Conservation (phyloP, 2,329 filamentous ascomycete genomes). For the Scytalidium lignicola region DNA sequence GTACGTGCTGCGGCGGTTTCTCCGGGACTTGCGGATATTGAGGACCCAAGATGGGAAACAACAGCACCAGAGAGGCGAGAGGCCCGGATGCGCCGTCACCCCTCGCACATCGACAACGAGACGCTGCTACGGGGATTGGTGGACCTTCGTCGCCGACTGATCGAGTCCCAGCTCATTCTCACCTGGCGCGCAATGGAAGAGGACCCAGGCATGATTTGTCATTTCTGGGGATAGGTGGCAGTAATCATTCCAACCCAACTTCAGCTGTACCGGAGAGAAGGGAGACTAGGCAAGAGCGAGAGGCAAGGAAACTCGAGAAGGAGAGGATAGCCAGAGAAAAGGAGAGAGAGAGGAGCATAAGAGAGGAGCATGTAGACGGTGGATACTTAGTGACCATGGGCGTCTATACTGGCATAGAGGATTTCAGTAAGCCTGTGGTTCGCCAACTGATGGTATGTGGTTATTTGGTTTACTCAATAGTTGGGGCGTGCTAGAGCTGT, state of each 20-base stretch:
- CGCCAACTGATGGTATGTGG: conserved; percentile 77
- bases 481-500: conserved; percentile 38
- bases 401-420: conserved; percentile 85
- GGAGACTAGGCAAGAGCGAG: conserved; percentile 87
- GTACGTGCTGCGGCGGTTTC: neutral
- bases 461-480: neutral
- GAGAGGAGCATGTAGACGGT: conserved; percentile 88
- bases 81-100: conserved; percentile 19
- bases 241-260: conserved; percentile 11
- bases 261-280: conserved; percentile 45
- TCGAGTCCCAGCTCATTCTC: conserved; percentile 13
- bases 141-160: conserved; percentile 19
- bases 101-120: conserved; percentile 10
- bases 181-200: conserved; percentile 21
- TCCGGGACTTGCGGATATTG: conserved; percentile 17
- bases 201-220: conserved; percentile 27
- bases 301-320: conserved; percentile 77
- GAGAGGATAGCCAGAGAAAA: conserved; percentile 71
- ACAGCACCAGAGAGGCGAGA: conserved; percentile 23
- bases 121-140: conserved; percentile 12
- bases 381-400: conserved; percentile 92
- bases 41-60: conserved; percentile 26
- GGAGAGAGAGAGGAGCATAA: conserved; percentile 85
- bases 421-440: conserved; percentile 85
- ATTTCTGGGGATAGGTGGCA: conserved; percentile 25